Evolutionary conservation across 768 basidiomycete species (phyloP), one percentile per base, ranked within the genome.

Genomic region (Russula vinacea): DNA sequence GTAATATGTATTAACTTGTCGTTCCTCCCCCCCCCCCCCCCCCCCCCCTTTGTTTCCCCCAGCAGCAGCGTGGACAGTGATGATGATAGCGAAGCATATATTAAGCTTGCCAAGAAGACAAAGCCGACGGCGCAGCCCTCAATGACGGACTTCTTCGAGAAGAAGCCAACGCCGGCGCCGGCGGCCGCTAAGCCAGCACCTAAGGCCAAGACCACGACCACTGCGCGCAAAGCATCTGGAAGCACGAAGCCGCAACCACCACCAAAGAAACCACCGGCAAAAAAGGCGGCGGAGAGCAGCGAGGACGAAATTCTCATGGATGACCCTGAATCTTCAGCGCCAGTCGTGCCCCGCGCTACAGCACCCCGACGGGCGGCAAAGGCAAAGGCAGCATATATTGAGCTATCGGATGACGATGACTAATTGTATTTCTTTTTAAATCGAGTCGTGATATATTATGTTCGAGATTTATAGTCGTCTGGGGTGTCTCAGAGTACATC

Each of bases 111-210:
- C 0, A 88, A 87, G 79, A 85, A 83, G 75, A 80, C 79, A 68
- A 76, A 78, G 55, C 70, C 72, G 24, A 40, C 70, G 10, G 33
- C 68, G 0, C 67, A 72, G 39, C 69, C 67, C 13, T 64, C 68
- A 14, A 74, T 88, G 61, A 82, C 82, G 5, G 85, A 87, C 70
- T 88, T 87, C 78, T 86, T 88, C 67, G 74, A 73, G 42, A 85
- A 86, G 71, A 68, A 61, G 53, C 35, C 54, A 0, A 37, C 52
- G 6, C 40, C 40, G 14, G 47, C 52, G 58, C 53, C 67, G 13
- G 55, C 67, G 9, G 67, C 64, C 24, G 54, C 58, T 33, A 71
- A 69, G 29, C 57, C 60, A 2, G 55, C 63, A 1, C 19, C 67
- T 7, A 68, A 67, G 37, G 17, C 67, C 22, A 47, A 10, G 35